Conservation (phyloP, 2,329 filamentous ascomycete species). For the Neocatenulostroma microsporum region DNA sequence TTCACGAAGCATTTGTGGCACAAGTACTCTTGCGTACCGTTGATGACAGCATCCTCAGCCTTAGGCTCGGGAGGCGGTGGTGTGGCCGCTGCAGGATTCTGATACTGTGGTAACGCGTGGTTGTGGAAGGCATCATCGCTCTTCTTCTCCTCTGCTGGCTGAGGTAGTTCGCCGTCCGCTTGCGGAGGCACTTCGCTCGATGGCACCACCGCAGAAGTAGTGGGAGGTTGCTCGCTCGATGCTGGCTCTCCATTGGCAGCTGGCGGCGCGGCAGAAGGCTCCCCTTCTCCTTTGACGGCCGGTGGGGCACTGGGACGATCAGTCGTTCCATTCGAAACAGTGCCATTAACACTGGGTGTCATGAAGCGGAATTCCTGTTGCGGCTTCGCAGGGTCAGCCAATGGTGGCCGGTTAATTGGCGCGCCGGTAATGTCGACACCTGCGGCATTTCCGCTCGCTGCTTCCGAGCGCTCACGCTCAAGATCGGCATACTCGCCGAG, state of each 20-base stretch:
- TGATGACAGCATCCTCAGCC: constrained; percentile 6
- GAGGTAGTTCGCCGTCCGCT: constrained; percentile 12
- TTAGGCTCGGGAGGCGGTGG: constrained; percentile 12
- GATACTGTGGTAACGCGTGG: constrained; percentile 19
- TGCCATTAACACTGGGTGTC: constrained; percentile 21
- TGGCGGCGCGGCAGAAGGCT: constrained; percentile 8
- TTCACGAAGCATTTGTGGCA: constrained; percentile 45
- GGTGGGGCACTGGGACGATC: constrained; percentile 14
- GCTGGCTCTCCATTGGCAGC: not conserved
- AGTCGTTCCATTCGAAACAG: constrained; percentile 25
- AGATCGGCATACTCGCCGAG: constrained; percentile 19
- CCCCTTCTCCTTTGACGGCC: constrained; percentile 3
- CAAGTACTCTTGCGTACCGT: constrained; percentile 26
- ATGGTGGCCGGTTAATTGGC: not conserved
- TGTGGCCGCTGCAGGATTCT: constrained; percentile 13
- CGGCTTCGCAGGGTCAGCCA: not conserved
- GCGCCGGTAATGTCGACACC: constrained; percentile 2
- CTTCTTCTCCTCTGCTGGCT: constrained; percentile 8
- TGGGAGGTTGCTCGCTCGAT: constrained; percentile 2
- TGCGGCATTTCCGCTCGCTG: not conserved
- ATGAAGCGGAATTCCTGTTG: constrained; percentile 22
- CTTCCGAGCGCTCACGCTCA: constrained; percentile 8
- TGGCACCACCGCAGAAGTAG: not conserved
- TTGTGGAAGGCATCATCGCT: constrained; percentile 19
- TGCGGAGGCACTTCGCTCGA: constrained; percentile 4